These are phyloP conservation scores for Chlamydomonas reinhardtii DNA, from an alignment of 163 green algal genomes.

Conservation along the genomic window DNA sequence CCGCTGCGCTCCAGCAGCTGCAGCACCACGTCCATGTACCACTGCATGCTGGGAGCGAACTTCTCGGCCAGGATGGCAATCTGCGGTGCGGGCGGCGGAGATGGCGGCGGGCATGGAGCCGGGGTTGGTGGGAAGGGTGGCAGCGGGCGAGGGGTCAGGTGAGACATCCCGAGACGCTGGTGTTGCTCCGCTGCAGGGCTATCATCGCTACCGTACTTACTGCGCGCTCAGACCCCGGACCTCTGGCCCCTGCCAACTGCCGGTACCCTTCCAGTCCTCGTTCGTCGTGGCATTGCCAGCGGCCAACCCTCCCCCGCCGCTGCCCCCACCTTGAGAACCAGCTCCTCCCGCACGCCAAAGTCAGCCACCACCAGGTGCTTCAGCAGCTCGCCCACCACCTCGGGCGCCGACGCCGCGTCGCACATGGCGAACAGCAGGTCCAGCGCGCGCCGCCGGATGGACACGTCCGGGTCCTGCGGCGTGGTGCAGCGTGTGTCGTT, in stretches of 20 bases:
- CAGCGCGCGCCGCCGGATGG: conserved; percentile 86
- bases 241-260: no score
- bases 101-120: conserved; percentile 58
- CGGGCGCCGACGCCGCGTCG: conserved; percentile 67
- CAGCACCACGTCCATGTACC: conserved; percentile 85
- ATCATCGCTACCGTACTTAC: no score
- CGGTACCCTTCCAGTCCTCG: no score
- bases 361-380: conserved; percentile 82
- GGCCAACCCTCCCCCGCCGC: no score
- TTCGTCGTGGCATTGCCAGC: no score
- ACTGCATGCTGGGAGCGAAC: conserved; percentile 81
- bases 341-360: conserved; percentile 94
- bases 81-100: conserved; percentile 41
- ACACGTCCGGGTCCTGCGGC: conserved; percentile 85
- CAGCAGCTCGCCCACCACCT: conserved; percentile 91
- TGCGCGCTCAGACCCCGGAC: no score
- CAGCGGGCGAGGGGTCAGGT: no score
- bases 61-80: conserved; percentile 90
- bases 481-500: background rate
- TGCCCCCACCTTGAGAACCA: conserved; percentile 90
- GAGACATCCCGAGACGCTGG: no score
- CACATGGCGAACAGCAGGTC: conserved; percentile 90
- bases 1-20: conserved; percentile 89
- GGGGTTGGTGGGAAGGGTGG: background rate
- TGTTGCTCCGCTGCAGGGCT: no score